Conservation (phyloP, 257 asterid genomes). For the Osmanthus fragrans region DNA sequence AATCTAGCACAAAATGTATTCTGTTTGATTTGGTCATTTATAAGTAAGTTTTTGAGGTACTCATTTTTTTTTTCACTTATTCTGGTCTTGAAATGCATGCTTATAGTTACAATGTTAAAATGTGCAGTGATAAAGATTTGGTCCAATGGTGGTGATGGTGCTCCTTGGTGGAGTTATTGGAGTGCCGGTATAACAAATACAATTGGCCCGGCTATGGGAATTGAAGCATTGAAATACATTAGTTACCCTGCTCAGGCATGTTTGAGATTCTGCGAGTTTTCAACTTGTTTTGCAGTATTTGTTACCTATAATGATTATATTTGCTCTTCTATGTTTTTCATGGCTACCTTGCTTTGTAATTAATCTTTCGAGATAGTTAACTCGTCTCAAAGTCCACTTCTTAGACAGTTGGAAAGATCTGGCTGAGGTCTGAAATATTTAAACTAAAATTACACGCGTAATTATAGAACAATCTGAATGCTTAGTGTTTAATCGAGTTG, state of each 20-base stretch:
- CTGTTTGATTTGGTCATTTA: constrained; percentile 86
- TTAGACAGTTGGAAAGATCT: neutral
- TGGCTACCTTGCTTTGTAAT: neutral
- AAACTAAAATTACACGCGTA: neutral
- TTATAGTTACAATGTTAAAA: constrained; percentile 12
- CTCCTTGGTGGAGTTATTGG: constrained; percentile 99
- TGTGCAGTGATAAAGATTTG: constrained; percentile 79
- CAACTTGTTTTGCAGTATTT: neutral
- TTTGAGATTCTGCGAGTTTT: constrained; percentile 13
- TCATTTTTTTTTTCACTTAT: neutral
- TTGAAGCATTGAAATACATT: constrained; percentile 90
- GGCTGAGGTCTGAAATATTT: neutral
- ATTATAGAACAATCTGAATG: neutral
- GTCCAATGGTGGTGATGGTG: constrained; percentile 76
- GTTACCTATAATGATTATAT: neutral
- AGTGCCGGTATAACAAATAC: constrained; percentile 95
- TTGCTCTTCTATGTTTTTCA: neutral
- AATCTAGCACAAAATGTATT: constrained; percentile 94
- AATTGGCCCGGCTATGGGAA: constrained; percentile 98
- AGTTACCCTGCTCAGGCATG: constrained; percentile 96
- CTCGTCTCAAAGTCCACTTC: neutral
- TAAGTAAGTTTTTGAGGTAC: constrained; percentile 58
- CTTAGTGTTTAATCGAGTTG: neutral
- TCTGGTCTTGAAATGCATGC: neutral
- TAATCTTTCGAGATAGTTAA: neutral